Evolutionary conservation across 768 basidiomycete species (phyloP).

Genomic region (Auricularia auricula-judae): DNA sequence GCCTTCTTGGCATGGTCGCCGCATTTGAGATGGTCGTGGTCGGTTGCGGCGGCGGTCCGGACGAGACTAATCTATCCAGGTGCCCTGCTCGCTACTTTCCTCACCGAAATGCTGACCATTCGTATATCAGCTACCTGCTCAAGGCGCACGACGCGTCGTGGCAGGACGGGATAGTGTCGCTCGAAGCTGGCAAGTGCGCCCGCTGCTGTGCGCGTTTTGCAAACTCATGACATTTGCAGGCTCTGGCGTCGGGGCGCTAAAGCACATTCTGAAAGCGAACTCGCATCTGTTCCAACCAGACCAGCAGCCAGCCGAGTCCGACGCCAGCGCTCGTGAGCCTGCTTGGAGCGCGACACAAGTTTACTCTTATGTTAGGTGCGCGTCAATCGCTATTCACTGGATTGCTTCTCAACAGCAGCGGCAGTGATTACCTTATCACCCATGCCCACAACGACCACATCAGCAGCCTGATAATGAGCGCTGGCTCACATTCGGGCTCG

Average conservation of each 20-base stretch:
- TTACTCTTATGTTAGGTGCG: conserved; percentile 44
- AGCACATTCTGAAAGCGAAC: conserved; percentile 43
- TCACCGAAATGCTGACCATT: too few relatives aligned
- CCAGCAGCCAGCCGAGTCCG: conserved; percentile 3
- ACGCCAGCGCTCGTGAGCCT: conserved; percentile 9
- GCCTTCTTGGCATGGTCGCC: conserved; percentile 22
- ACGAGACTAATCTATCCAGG: conserved; percentile 63
- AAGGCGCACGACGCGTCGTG: conserved; percentile 58
- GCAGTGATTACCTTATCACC: conserved; percentile 38
- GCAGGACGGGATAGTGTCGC: conserved; percentile 69
- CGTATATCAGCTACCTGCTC: conserved; percentile 60
- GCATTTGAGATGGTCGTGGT: conserved; percentile 67
- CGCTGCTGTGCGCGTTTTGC: background rate
- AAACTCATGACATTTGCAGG: conserved; percentile 33
- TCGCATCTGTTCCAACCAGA: conserved; percentile 39
- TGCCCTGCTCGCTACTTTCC: too few relatives aligned
- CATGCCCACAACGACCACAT: conserved; percentile 92
- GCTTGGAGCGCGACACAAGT: conserved; percentile 35
- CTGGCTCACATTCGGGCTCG: conserved; percentile 58
- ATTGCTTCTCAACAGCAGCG: conserved; percentile 15
- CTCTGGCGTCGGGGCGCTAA: conserved; percentile 74
- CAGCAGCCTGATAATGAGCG: conserved; percentile 68
- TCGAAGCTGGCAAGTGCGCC: conserved; percentile 70
- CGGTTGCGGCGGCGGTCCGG: conserved; percentile 80
- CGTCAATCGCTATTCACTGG: conserved; percentile 12